Conservation (phyloP, 176 grass and related monocot species). For the Cocos nucifera region DNA sequence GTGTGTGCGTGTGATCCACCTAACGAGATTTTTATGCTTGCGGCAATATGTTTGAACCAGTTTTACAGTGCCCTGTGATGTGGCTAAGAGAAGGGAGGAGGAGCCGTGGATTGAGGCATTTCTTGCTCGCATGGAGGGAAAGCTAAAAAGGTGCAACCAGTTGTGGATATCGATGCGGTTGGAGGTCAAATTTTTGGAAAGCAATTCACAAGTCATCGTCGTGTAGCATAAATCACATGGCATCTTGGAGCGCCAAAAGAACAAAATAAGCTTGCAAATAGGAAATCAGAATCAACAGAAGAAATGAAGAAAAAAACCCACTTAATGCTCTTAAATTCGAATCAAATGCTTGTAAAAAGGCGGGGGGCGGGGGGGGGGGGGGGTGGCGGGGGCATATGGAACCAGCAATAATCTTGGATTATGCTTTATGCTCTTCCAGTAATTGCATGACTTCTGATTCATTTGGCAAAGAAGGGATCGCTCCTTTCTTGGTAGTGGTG, state of each 20-base stretch:
- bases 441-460: slow-evolving; percentile 6
- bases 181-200: slow-evolving; percentile 40
- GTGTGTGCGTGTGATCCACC: too few species aligned
- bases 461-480: slow-evolving; percentile 11
- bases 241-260: too few species aligned
- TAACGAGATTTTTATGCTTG: not conserved
- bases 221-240: not conserved
- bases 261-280: too few species aligned
- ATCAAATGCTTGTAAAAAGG: too few species aligned
- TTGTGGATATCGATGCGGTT: slow-evolving; percentile 56
- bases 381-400: too few species aligned
- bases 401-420: too few species aligned
- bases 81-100: slow-evolving; percentile 33
- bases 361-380: too few species aligned
- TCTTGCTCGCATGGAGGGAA: slow-evolving; percentile 31
- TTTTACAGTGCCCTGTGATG: slow-evolving; percentile 62
- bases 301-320: too few species aligned
- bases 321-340: too few species aligned
- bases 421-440: not conserved
- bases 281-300: too few species aligned
- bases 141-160: slow-evolving; percentile 29
- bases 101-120: slow-evolving; percentile 65
- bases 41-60: slow-evolving; percentile 22
- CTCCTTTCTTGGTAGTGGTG: slow-evolving; percentile 5
- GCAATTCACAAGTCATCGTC: slow-evolving; percentile 18